Evolutionary conservation across 2,329 filamentous ascomycete species (phyloP).

Genomic region (Colletotrichum filicis): DNA sequence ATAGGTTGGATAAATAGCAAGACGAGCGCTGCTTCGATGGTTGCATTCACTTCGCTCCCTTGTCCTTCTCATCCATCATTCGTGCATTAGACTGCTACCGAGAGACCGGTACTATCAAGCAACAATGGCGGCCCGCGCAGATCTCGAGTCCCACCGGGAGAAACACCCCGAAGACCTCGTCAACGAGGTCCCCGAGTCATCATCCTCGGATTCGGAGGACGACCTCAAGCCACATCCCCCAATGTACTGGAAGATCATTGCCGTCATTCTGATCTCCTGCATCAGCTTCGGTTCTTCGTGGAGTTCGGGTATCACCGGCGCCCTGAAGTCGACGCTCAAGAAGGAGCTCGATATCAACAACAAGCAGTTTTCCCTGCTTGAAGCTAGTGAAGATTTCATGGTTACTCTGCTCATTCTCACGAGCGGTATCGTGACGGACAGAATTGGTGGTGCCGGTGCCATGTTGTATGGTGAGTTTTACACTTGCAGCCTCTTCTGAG

Average conservation of each 20-base stretch:
- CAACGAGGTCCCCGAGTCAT: constrained; percentile 11
- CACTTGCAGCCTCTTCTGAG: too few relatives aligned
- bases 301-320: constrained; percentile 69
- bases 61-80: background rate
- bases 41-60: background rate
- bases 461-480: constrained; percentile 33
- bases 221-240: constrained; percentile 15
- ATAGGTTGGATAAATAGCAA: background rate
- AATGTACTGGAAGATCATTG: constrained; percentile 37
- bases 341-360: constrained; percentile 71
- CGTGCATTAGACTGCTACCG: background rate
- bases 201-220: constrained; percentile 5
- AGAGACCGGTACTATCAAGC: background rate
- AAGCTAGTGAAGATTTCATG: constrained; percentile 73
- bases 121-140: constrained; percentile 17
- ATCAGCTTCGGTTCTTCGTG: constrained; percentile 71
- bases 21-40: background rate
- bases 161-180: constrained; percentile 24
- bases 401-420: constrained; percentile 64
- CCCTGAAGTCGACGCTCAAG: constrained; percentile 71
- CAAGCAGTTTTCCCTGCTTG: constrained; percentile 66
- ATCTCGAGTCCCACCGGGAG: constrained; percentile 19
- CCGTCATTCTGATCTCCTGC: constrained; percentile 61
- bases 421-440: constrained; percentile 67
- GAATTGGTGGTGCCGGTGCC: constrained; percentile 65